Percentiles rank a stretch among this genome's conserved stretches.
phyloP scores from a whole-genome alignment of 2,329 filamentous ascomycete genomes.

The Herpotrichia juniperi region DNA sequence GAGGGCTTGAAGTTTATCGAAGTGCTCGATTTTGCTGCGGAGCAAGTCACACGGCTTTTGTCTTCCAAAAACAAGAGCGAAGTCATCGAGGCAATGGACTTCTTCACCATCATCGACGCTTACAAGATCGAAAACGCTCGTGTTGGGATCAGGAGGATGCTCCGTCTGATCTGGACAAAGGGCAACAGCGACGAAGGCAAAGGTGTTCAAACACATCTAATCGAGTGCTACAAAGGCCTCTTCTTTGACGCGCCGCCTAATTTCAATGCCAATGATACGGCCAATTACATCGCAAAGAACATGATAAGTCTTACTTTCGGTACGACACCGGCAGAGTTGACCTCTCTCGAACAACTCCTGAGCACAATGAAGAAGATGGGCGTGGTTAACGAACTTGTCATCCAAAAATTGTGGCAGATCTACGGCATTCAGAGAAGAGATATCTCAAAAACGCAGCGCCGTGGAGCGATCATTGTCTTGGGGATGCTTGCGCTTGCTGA shows the following conservation, averaged over 20 bases:
- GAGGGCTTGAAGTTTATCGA: conserved; percentile 95
- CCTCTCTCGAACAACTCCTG: conserved; percentile 90
- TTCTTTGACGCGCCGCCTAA: conserved; percentile 95
- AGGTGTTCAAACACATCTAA: conserved; percentile 93
- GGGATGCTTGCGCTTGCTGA: conserved; percentile 95
- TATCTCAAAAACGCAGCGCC: conserved; percentile 87
- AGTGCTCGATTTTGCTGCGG: conserved; percentile 82
- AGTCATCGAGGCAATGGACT: conserved; percentile 98
- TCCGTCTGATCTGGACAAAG: conserved; percentile 98
- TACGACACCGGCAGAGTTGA: conserved; percentile 91
- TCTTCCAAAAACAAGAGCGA: conserved; percentile 98
- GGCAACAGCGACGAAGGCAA: conserved; percentile 99
- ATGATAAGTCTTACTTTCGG: conserved; percentile 99
- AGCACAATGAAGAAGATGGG: conserved; percentile 98
- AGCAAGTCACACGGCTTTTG: conserved; percentile 82
- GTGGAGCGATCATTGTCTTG: conserved; percentile 93
- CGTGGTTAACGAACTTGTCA: conserved; percentile 81
- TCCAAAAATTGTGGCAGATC: conserved; percentile 95
- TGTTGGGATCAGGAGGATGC: conserved; percentile 90
- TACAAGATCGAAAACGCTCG: conserved; percentile 96
- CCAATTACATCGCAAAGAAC: conserved; percentile 94
- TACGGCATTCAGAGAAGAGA: conserved; percentile 90
- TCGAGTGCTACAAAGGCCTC: conserved; percentile 93
- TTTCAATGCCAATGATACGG: conserved; percentile 86
- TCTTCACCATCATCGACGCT: conserved; percentile 92